Conservation (phyloP, 192 early-diverging fungal genomes). For the Backusella luteola region DNA sequence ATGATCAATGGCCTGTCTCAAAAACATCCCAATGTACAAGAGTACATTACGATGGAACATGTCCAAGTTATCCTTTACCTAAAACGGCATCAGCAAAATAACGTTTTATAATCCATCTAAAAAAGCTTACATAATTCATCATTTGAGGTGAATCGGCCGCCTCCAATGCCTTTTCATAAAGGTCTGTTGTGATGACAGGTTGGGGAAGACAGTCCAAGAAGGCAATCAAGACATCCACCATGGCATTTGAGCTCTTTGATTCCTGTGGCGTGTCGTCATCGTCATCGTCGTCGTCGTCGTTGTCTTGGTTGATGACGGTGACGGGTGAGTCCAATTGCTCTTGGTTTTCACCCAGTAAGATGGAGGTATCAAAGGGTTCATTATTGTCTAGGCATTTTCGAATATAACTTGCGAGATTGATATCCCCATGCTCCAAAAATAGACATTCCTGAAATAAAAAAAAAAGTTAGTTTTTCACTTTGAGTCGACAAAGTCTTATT, state of each 20-base stretch:
- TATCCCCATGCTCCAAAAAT: conserved; percentile 65
- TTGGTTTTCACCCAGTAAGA: conserved; percentile 31
- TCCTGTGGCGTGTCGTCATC: conserved; percentile 15
- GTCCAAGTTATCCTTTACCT: conserved; percentile 62
- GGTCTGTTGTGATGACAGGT: conserved; percentile 65
- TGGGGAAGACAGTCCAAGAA: conserved; percentile 72
- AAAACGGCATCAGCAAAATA: conserved; percentile 14
- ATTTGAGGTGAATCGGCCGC: conserved; percentile 48
- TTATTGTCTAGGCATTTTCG: conserved; percentile 80
- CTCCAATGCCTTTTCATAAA: conserved; percentile 63
- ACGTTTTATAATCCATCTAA: conserved; percentile 16
- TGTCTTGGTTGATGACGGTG: background rate
- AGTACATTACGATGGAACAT: conserved; percentile 72
- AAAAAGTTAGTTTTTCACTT: conserved; percentile 7
- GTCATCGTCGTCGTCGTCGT: background rate
- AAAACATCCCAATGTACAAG: conserved; percentile 77
- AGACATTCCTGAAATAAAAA: conserved; percentile 53
- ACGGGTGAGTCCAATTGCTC: background rate
- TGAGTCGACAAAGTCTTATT: too few species aligned
- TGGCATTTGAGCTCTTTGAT: conserved; percentile 65
- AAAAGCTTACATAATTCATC: conserved; percentile 23
- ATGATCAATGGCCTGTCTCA: conserved; percentile 59
- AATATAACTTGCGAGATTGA: conserved; percentile 59
- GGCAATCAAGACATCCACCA: conserved; percentile 66
- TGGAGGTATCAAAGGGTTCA: conserved; percentile 58